Evolutionary conservation across 2,329 filamentous ascomycete genomes (phyloP), one percentile per base, ranked within the genome.

Genomic region (Aspergillus calidoustus): DNA sequence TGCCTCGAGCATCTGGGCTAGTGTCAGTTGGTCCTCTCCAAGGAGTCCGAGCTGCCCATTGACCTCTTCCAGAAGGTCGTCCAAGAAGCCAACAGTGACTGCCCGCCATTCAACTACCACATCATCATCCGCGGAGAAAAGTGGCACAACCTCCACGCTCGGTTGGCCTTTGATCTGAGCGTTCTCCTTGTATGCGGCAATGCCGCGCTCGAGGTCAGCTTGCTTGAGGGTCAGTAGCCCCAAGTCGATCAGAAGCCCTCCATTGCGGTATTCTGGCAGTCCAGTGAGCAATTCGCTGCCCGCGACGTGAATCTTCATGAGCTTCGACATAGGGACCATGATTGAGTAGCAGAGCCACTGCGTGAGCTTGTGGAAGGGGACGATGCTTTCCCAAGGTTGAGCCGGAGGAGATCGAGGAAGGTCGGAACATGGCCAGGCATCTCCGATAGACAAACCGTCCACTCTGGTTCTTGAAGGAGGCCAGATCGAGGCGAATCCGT

Each of bases 261-360:
- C 93, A 69, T 97, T 97, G 61, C 93, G 87, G 75, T 97, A 97
- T 74, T 97, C 93, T 0, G 93, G 93, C 3, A 97, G 82, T 23
- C 92, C 93, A 0, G 93, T 97, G 66, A 96, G 83, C 7, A 96
- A 84, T 64, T 96, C 91, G 1, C 87, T 87, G 48, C 92, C 92
- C 3, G 90, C 88, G 75, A 95, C 95, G 67, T 92, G 87, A 62
- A 96, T 88, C 60, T 90, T 86, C 69, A 96, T 87, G 23, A 96
- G 78, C 66, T 88, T 91, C 59, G 89, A 87, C 89, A 97, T 96
- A 0, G 93, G 93, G 25, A 93, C 89, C 91, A 96, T 96, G 59
- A 97, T 85, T 2, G 92, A 96, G 79, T 97, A 97, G 54, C 91
- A 92, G 59, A 97, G 88, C 93, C 93, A 97, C 77, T 97, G 93